Evolutionary conservation across 2,329 filamentous ascomycete genomes (phyloP).

Genomic region (Corynespora cassiicola): DNA sequence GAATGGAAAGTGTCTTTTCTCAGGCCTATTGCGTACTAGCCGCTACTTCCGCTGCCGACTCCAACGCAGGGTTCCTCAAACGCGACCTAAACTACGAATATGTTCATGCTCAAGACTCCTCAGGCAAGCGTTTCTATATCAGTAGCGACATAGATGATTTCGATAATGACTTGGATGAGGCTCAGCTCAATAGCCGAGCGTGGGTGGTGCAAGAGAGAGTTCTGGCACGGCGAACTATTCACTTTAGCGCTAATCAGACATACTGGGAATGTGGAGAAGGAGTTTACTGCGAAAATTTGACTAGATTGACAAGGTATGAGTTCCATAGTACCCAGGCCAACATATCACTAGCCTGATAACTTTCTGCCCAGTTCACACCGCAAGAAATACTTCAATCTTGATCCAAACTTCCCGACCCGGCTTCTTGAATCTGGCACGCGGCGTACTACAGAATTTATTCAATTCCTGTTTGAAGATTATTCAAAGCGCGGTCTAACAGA

Average conservation of each 20-base stretch:
- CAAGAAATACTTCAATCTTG: constrained; percentile 10
- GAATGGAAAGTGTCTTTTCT: constrained; percentile 8
- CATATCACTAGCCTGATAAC: constrained; percentile 6
- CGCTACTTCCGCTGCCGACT: constrained; percentile 9
- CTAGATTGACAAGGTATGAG: constrained; percentile 8
- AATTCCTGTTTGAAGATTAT: constrained; percentile 17
- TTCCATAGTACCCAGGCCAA: constrained; percentile 1
- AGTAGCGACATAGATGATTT: constrained; percentile 10
- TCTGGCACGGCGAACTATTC: constrained; percentile 10
- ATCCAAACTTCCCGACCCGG: constrained; percentile 10
- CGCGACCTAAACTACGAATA: constrained; percentile 6
- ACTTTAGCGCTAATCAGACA: constrained; percentile 10
- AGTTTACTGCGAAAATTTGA: constrained; percentile 12
- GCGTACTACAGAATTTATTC: constrained; percentile 8
- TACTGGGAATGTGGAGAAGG: constrained; percentile 14
- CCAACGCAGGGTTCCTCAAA: constrained; percentile 7
- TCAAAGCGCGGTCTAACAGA: constrained; percentile 15
- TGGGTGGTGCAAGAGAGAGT: constrained; percentile 16
- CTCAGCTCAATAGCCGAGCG: constrained; percentile 7
- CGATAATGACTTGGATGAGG: constrained; percentile 12
- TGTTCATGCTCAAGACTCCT: constrained; percentile 6
- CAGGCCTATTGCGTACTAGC: constrained; percentile 9
- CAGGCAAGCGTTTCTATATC: constrained; percentile 8
- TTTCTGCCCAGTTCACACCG: constrained; percentile 4
- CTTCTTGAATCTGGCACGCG: constrained; percentile 3